Percentiles rank a stretch among this genome's conserved stretches.
phyloP scores from a whole-genome alignment of 306 rosid genomes.

The Abrus pulchellus region DNA sequence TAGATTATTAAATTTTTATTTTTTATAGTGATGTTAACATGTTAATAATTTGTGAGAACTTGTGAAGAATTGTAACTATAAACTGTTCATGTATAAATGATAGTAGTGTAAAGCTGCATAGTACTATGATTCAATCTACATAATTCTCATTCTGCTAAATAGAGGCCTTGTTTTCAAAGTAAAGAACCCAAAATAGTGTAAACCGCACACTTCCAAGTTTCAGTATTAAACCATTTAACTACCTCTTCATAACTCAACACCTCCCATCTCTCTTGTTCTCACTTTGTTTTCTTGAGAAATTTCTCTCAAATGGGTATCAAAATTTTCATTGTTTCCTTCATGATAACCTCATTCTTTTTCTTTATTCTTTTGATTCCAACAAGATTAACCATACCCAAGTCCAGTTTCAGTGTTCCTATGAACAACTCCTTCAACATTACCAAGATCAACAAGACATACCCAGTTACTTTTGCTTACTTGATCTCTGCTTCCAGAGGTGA shows the following conservation, averaged over 20 bases:
- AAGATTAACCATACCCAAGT: neutral
- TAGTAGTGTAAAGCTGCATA: neutral
- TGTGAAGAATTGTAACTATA: neutral
- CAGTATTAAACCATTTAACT: slow-evolving; percentile 12
- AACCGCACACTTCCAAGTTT: slow-evolving; percentile 15
- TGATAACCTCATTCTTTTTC: neutral
- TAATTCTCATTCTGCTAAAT: neutral
- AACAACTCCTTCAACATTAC: neutral
- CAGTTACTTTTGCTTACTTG: neutral
- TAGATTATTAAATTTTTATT: neutral
- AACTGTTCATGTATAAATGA: too few relatives aligned
- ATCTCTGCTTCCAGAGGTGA: slow-evolving; percentile 3
- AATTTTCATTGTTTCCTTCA: neutral
- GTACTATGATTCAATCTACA: neutral
- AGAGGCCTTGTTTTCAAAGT: neutral
- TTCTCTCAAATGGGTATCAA: neutral
- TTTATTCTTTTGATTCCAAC: neutral
- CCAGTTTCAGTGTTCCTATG: neutral
- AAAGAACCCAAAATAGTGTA: slow-evolving; percentile 30
- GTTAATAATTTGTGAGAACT: neutral
- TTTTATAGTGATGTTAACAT: neutral
- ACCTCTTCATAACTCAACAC: slow-evolving; percentile 16
- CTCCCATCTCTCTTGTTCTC: neutral
- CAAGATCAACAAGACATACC: neutral
- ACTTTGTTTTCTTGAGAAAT: neutral